Base-by-base conservation (phyloP, 805 yeast species). In the Lipomyces anomalus region DNA sequence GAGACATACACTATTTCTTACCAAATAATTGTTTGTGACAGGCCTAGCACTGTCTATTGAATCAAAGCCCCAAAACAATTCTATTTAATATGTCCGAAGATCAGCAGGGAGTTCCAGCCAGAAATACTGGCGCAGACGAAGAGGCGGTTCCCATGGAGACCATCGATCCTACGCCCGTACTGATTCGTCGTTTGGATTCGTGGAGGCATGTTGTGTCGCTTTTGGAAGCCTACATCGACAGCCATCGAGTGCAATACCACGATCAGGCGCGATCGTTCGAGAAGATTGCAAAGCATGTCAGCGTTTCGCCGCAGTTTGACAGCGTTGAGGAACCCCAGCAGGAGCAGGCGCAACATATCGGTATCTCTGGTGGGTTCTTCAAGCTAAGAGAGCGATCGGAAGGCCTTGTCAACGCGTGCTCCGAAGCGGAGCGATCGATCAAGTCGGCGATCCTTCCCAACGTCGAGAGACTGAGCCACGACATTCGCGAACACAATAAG, bases 401-500 rank as follows among this genome's bases (percentile, higher is more conserved):
- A 29, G 50, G 46, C 9, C 53, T 69, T 24, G 54, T 65, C 42
- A 63, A 60, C 40, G 61, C 67, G 35, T 62, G 72, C 6, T 43
- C 44, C 3, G 72, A 72, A 36, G 62, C 69, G n/a, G 75, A 70
- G 49, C 57, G 55, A 30, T 57, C 67, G 42, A 57, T 72, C 48
- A 64, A 60, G 50, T 40, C 61, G 5, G 62, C 67, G 22, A 63
- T 73, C 9, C 42, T 70, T 9, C 78, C 79, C 5, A 71, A 67
- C 41, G 58, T 76, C 40, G 73, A 69, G 38, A 62, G 65, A 22
- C 57, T 72, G 16, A 54, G 57, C 23, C 59, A 58, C 6, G 76
- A 73, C 43, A 56, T 76, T 37, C 64, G 63, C 21, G 60, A 67
- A 51, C 75, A 71, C 57, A 64, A 64, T 60, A 72, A 71, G 57